Evolutionary conservation across 768 basidiomycete species (phyloP), one percentile per base, ranked within the genome.

Genomic region (Amanita muscaria): DNA sequence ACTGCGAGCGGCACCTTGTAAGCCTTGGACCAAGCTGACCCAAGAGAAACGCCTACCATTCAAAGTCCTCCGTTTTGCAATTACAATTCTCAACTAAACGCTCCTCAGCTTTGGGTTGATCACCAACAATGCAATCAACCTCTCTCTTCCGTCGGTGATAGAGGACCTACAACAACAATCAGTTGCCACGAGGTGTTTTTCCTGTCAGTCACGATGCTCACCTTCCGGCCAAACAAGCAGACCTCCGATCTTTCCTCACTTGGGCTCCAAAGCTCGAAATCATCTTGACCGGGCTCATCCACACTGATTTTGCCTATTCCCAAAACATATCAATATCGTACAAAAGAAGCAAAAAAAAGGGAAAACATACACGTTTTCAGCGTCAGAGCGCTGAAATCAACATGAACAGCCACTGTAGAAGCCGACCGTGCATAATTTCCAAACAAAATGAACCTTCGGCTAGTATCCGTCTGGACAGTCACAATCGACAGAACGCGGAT

Each of bases 221-320:
- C 90, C 75, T 89, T 87, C 47, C 86, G 76, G 16, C 96, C 96
- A 52, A 98, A 99, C 21, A 98, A 65, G 63, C 96, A 99, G 6
- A 69, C 68, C 56, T 98, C 92, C 25, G 74, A 66, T n/a, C 96
- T 78, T 36, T 80, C 81, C 56, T 93, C 85, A 47, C 87, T 88
- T 0, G 94, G 96, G 58, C 86, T 91, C 96, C 96, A 98, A 1
- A 96, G 65, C 59, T 98, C 93, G 58, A 98, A 98, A 64, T 99
- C 96, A 57, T 97, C 93, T 30, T 82, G 66, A 14, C 72, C 73
- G 5, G 92, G 83, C 55, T 96, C 66, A 1, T 90, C 74, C 4
- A 74, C 40, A 48, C 73, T 76, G 36, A 93, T 64, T 1, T 69
- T 64, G 61, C 93, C 92, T 94, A 49, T 1, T 50, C 29, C 12